Evolutionary conservation across 2,329 filamentous ascomycete species (phyloP), one percentile per base, ranked within the genome.

Genomic region (Xylariaceae sp.): DNA sequence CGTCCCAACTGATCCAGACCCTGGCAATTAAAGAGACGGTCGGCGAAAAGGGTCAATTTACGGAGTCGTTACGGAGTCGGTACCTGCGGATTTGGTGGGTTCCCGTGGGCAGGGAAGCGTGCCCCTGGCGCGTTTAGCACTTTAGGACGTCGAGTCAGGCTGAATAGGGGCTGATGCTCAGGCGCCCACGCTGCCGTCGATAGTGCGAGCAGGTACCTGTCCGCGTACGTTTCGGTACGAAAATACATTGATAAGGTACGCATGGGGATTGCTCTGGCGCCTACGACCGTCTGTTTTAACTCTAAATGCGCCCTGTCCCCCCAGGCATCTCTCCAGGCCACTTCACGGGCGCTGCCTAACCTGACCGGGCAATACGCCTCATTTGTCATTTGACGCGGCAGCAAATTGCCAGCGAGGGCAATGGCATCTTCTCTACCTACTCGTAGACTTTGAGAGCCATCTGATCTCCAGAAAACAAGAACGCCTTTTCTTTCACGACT

Each of bases 281-380:
- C 41, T 18, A 0, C 10, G 60, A 61, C 60, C 44, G 56, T 61
- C 4, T n/a, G 48, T 59, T 54, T 59, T 51, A 51, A 3, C n/a
- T 45, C 23, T 4, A 30, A 30, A 30, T 30, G 23, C 23, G 23
- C 23, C 23, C 23, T 30, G 23, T 5, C 5, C 23, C 4, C 23
- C 23, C 23, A 30, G 23, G 23, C 23, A 30, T 30, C 4, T 30
- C 23, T 30, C 23, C 23, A 30, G 23, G 23, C 23, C 6, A 30
- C 23, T 30, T 30, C 23, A 30, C 23, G 23, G 23, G 23, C 23
- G 23, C 23, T 30, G 23, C 23, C 23, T 30, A 30, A 30, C 23
- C 23, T 30, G 23, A 30, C 23, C 23, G 23, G 23, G 23, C 56
- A 18, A 53, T 18, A 10, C 5, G 37, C 37, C 37, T 41, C 37